Base-by-base conservation (phyloP, 345 rosid genomes). In the Gossypium stocksii region DNA sequence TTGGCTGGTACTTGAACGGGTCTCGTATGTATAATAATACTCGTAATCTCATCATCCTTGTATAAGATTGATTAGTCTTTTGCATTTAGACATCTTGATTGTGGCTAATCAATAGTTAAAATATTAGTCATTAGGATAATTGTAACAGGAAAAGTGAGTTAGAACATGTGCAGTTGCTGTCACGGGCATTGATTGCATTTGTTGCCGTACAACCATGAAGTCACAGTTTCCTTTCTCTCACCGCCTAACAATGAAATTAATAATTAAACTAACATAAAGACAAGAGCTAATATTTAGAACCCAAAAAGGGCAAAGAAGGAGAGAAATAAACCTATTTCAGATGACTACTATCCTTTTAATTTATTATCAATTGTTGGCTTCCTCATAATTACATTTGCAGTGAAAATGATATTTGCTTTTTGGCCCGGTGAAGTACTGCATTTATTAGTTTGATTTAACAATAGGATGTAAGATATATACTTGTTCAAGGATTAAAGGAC, bases 401-500 rank as follows among this genome's bases (percentile, higher is more conserved):
- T 34, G 38, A 4, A 34, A 34, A 34, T 34, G 38, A 34, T 4
- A 34, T 34, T 34, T 34, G 6, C 34, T 34, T 34, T 4, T 34
- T 34, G 41, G 41, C 41, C 41, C 5, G 7, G 41, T 34, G 41
- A 5, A 34, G 41, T 34, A 34, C 7, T 34, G 7, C 41, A 34
- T 9, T 10, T 45, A 45, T 45, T 45, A 45, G 49, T 45, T 45
- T 45, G 2, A 45, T 45, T 45, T 45, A 5, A 6, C 41, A 34
- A 5, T 34, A 34, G 41, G 41, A 34, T 34, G 7, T 34, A 34
- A 34, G 38, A 34, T 2, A 44, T 45, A 70, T 29, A 25, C 15
- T 29, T 46, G 23, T 66, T 7, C 16, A 46, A 17, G 29, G 76
- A 74, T 77, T 80, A 58, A 73, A 51, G 70, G 82, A 63, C 70